phyloP scores from a whole-genome alignment of 2,329 filamentous ascomycete genomes.

The Fusarium incarnatum region DNA sequence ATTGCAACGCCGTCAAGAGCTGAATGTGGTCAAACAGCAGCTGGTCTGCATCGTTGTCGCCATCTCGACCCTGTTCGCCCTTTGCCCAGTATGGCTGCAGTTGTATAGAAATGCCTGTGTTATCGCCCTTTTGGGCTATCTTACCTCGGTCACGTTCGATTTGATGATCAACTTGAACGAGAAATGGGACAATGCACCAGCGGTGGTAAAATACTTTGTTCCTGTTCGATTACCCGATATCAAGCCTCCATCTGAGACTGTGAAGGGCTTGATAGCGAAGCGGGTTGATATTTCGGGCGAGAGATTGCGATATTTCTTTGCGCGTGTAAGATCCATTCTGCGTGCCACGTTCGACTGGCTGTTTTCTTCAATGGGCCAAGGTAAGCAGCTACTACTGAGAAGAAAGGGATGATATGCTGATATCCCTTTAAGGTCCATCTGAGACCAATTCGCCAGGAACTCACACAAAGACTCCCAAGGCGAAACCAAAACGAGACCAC shows the following conservation, averaged over 20 bases:
- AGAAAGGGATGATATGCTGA: no score
- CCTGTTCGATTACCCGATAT: constrained; percentile 8
- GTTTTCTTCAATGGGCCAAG: not conserved
- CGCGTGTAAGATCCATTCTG: not conserved
- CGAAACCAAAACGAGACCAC: not conserved
- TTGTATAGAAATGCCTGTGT: constrained; percentile 25
- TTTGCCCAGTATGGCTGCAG: constrained; percentile 20
- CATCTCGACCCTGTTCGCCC: constrained; percentile 8
- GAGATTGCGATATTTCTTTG: not conserved
- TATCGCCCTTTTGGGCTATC: constrained; percentile 19
- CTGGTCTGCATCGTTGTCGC: constrained; percentile 18
- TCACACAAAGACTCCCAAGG: not conserved
- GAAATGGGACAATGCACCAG: constrained; percentile 18
- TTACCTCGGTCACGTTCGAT: constrained; percentile 13
- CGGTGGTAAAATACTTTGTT: constrained; percentile 27
- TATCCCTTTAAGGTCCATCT: not conserved
- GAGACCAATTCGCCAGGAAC: not conserved
- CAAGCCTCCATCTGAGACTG: constrained; percentile 16
- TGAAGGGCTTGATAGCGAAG: not conserved
- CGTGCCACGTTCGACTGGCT: constrained; percentile 1
- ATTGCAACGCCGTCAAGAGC: constrained; percentile 6
- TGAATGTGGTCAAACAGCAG: constrained; percentile 21
- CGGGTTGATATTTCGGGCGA: not conserved
- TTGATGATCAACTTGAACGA: constrained; percentile 16
- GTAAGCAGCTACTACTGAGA: constrained; percentile 1